Base-by-base conservation (phyloP, 345 rosid genomes). In the Abelmoschus esculentus region DNA sequence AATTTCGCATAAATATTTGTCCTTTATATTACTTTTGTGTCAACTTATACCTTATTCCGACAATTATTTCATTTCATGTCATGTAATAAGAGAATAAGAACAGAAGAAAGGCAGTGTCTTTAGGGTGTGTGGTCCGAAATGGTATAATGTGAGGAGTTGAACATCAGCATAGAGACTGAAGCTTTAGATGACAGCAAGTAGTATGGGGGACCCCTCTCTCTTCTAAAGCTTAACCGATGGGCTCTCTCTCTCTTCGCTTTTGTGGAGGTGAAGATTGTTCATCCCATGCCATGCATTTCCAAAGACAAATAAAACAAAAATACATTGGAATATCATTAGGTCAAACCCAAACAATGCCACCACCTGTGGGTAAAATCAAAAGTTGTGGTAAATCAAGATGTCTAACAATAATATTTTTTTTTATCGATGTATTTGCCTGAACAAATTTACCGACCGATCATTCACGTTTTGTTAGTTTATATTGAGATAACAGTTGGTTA, bases 221-320 rank as follows among this genome's bases (percentile, higher is more conserved):
- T 49, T 49, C 53, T 49, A 49, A 49, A 49, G 53, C 53, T 49
- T 56, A 10, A 56, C 3, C 14, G 73, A 22, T 81, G 81, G 86
- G 87, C 53, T 49, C 53, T 3, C 2, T 3, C 2, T 13, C n/a
- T 14, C 73, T 71, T 15, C 81, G 66, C 97, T 91, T 90, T 92
- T 80, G 91, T 90, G 82, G 98, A 80, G 81, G 78, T 79, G 87
- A 88, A 88, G 90, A 87, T 86, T 88, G 91, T 83, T 72, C 49
- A n/a, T 36, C 29, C 6, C 17, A 34, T 66, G 57, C 61, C 75
- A 73, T 75, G 75, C 54, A 72, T 69, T 73, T 71, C 50, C 71
- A 13, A 71, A 63, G 63, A 60, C 52, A 44, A 70, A 34, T 26
- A 72, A 69, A 74, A 64, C 70, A 44, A 71, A 57, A 52, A 62